Conservation (phyloP, 1,284 basidiomycete species). For the Fistulinella cinereoalba region DNA sequence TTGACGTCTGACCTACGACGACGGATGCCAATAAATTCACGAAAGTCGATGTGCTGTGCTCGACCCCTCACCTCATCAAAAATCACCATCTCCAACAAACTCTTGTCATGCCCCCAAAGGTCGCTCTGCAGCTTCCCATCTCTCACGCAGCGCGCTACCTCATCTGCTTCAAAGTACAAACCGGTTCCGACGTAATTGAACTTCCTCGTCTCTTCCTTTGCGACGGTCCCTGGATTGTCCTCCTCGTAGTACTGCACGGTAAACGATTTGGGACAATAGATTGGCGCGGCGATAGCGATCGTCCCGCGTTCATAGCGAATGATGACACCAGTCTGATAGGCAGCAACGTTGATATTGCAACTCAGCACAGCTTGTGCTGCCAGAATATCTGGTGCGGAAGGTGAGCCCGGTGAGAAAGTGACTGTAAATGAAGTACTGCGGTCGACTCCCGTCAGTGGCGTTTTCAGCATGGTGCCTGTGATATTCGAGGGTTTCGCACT, state of each 20-base stretch:
- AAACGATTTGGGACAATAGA: conserved; percentile 63
- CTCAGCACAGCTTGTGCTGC: conserved; percentile 66
- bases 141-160: conserved; percentile 76
- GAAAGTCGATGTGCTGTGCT: not conserved
- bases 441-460: conserved; percentile 77
- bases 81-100: conserved; percentile 72
- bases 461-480: conserved; percentile 66
- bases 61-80: conserved; percentile 70
- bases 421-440: conserved; percentile 74
- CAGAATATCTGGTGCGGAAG: conserved; percentile 39
- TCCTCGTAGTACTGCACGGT: conserved; percentile 59
- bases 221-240: conserved; percentile 45
- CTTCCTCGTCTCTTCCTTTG: conserved; percentile 51
- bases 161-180: conserved; percentile 79
- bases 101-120: conserved; percentile 75
- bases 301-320: conserved; percentile 69
- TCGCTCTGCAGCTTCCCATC: conserved; percentile 76
- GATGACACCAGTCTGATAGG: conserved; percentile 47
- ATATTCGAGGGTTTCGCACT: conserved; percentile 53
- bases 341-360: conserved; percentile 55
- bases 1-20: conserved; percentile 47
- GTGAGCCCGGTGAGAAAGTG: conserved; percentile 51
- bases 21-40: not conserved
- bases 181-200: conserved; percentile 62
- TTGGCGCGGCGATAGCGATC: conserved; percentile 60